phyloP scores from a whole-genome alignment of 208 protist genomes.

The Leishmania amazonensis region DNA sequence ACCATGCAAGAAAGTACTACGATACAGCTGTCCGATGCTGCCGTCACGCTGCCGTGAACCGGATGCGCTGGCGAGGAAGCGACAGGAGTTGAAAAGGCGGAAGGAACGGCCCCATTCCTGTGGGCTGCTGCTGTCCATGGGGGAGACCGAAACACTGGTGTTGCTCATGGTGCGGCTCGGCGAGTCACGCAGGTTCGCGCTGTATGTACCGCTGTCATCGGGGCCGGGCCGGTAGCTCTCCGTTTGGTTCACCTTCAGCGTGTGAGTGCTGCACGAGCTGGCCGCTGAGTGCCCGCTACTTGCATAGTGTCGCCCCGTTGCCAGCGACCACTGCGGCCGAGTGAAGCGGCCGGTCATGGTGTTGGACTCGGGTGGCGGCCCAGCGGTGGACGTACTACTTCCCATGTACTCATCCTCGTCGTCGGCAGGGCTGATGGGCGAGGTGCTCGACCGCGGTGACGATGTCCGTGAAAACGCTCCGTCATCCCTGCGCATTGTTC shows the following conservation, averaged over 20 bases:
- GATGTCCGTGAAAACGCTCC: slow-evolving; percentile 14
- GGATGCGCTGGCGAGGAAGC: slow-evolving; percentile 31
- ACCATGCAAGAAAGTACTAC: slow-evolving; percentile 28
- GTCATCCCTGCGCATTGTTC: slow-evolving; percentile 14
- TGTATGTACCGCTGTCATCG: slow-evolving; percentile 30
- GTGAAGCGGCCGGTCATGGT: slow-evolving; percentile 58
- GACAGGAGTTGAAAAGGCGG: slow-evolving; percentile 66
- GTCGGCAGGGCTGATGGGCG: slow-evolving; percentile 29
- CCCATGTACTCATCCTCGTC: slow-evolving; percentile 58
- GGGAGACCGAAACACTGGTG: slow-evolving; percentile 57
- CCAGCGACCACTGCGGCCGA: slow-evolving; percentile 41
- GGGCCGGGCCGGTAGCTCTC: slow-evolving; percentile 36
- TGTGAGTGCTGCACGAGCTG: slow-evolving; percentile 36
- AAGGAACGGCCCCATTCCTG: slow-evolving; percentile 83
- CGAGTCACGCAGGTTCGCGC: slow-evolving; percentile 20
- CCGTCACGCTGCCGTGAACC: slow-evolving; percentile 36
- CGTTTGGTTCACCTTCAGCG: slow-evolving; percentile 34
- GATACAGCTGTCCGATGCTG: slow-evolving; percentile 34
- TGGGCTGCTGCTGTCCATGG: slow-evolving; percentile 50
- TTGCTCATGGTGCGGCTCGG: slow-evolving; percentile 61
- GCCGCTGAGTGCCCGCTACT: slow-evolving; percentile 18
- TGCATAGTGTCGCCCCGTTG: slow-evolving; percentile 22
- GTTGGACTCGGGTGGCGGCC: slow-evolving; percentile 64
- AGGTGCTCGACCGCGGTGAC: slow-evolving; percentile 18
- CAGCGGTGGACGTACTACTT: slow-evolving; percentile 84